phyloP scores from a whole-genome alignment of 2,329 filamentous ascomycete genomes.

The Fusarium dimerum region DNA sequence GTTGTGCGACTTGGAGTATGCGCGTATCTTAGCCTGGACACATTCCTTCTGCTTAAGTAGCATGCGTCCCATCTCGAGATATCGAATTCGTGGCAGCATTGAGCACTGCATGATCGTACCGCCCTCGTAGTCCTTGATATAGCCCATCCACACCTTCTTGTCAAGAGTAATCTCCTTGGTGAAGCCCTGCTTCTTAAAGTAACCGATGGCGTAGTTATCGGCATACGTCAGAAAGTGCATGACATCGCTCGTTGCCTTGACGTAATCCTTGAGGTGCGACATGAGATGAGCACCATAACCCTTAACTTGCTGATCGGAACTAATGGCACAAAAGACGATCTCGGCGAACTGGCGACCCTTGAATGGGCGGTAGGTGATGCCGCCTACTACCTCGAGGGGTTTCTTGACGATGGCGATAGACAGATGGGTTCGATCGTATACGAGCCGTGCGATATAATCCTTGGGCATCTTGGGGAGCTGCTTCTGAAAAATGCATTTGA shows the following conservation, averaged over 20 bases:
- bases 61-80: constrained; percentile 91
- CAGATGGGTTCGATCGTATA: constrained; percentile 94
- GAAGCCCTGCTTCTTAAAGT: constrained; percentile 99
- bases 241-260: constrained; percentile 92
- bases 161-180: constrained; percentile 97
- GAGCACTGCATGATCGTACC: constrained; percentile 99
- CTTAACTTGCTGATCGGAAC: constrained; percentile 97
- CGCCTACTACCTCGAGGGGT: constrained; percentile 91
- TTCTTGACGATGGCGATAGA: constrained; percentile 98
- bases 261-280: constrained; percentile 97
- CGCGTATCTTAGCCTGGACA: constrained; percentile 91
- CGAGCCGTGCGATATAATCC: constrained; percentile 95
- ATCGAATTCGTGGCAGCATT: constrained; percentile 93
- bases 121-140: constrained; percentile 99
- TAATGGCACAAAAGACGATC: constrained; percentile 98
- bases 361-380: constrained; percentile 95
- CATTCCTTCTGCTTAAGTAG: constrained; percentile 96
- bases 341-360: constrained; percentile 91
- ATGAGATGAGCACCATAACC: constrained; percentile 97
- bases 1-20: constrained; percentile 85
- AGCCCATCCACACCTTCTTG: constrained; percentile 94
- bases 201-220: constrained; percentile 98
- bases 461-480: constrained; percentile 99
- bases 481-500: constrained; percentile 98
- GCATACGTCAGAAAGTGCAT: constrained; percentile 99